A percentile compares a stretch with the other conserved stretches of the same genome.
Conservation (phyloP, 164 flowering plant genomes). For the Vitis vinifera region DNA sequence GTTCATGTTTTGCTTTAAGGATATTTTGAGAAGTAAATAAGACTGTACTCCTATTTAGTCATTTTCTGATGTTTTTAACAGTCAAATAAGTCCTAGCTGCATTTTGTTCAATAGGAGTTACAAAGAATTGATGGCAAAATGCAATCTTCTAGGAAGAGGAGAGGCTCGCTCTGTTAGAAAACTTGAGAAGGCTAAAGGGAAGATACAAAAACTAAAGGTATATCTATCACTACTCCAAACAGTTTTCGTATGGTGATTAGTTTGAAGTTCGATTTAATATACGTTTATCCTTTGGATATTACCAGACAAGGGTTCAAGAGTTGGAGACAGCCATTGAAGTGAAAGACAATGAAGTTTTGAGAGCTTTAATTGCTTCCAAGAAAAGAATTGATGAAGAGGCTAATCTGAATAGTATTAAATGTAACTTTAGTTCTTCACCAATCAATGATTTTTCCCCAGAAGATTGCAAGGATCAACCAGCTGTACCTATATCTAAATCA, state of each 20-base stretch:
- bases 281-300: slow-evolving; percentile 8
- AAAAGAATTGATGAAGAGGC: slow-evolving; percentile 17
- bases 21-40: no score
- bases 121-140: slow-evolving; percentile 89
- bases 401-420: slow-evolving; percentile 4
- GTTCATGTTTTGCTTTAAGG: no score
- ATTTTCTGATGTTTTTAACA: no score
- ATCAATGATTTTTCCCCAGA: slow-evolving; percentile 10
- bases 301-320: slow-evolving; percentile 68
- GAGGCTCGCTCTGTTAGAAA: slow-evolving; percentile 57
- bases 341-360: slow-evolving; percentile 69
- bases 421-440: slow-evolving; percentile 9
- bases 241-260: background rate
- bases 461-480: slow-evolving; percentile 17
- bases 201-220: slow-evolving; percentile 74
- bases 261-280: background rate
- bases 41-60: no score
- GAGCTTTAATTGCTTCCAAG: slow-evolving; percentile 53
- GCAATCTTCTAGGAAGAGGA: slow-evolving; percentile 85
- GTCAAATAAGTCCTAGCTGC: background rate
- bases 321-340: slow-evolving; percentile 64
- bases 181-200: slow-evolving; percentile 77
- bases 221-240: slow-evolving; percentile 2
- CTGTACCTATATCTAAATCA: slow-evolving; percentile 7
- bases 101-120: slow-evolving; percentile 56